Conservation (phyloP, 495 filamentous ascomycete species). For the Neurospora pannonica region DNA sequence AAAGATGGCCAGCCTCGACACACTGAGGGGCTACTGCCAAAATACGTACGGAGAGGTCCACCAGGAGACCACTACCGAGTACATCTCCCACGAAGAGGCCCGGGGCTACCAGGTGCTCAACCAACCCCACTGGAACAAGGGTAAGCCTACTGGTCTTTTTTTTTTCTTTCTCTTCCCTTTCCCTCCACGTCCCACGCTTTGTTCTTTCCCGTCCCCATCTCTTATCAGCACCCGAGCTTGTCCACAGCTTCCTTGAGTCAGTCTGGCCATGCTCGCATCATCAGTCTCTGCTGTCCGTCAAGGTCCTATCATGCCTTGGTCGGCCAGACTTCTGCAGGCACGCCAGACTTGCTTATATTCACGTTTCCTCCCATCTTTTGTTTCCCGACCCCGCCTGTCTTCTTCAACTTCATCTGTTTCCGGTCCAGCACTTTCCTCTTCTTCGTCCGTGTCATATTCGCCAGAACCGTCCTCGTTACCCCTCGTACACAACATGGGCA, state of each 20-base stretch:
- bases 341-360: background rate
- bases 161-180: background rate
- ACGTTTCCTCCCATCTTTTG: background rate
- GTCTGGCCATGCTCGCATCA: background rate
- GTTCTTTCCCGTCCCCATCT: background rate
- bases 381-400: background rate
- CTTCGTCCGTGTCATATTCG: constrained; percentile 2
- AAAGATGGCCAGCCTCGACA: constrained; percentile 44
- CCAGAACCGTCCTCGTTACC: constrained; percentile 6
- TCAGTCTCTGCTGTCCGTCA: constrained; percentile 1
- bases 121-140: constrained; percentile 51
- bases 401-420: background rate
- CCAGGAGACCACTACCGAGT: constrained; percentile 41
- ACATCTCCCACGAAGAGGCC: constrained; percentile 36
- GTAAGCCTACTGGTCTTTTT: constrained; percentile 21
- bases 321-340: background rate
- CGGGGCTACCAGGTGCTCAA: constrained; percentile 46
- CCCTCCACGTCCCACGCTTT: constrained; percentile 6
- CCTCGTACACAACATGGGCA: background rate
- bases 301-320: background rate
- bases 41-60: constrained; percentile 42
- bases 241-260: background rate
- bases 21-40: constrained; percentile 41
- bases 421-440: background rate
- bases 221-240: background rate